These are phyloP conservation scores for Erodium maritimum DNA, from an alignment of 345 rosid species.

Conservation along the genomic window DNA sequence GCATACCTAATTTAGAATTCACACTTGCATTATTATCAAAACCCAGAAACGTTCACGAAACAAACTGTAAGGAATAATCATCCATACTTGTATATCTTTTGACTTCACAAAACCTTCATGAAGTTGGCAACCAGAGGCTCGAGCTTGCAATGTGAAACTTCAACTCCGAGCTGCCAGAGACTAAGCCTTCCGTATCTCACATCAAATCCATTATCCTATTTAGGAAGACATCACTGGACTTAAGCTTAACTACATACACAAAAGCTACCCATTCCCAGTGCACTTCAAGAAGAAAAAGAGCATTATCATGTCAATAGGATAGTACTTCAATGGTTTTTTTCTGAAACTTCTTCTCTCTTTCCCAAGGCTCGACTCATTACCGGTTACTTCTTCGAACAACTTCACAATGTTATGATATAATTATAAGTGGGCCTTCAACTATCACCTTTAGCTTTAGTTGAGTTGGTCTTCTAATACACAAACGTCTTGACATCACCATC, in stretches of 20 bases:
- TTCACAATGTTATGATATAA: no score
- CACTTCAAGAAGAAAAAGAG: not conserved
- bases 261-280: not conserved
- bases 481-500: slow-evolving; percentile 55
- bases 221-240: not conserved
- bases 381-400: slow-evolving; percentile 61
- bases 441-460: no score
- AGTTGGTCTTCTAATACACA: no score
- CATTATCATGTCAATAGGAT: slow-evolving; percentile 68
- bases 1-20: slow-evolving; percentile 36
- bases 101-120: slow-evolving; percentile 56
- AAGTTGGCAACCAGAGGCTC: slow-evolving; percentile 57
- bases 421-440: no score
- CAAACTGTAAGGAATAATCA: not conserved
- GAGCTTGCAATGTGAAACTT: slow-evolving; percentile 50
- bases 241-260: not conserved
- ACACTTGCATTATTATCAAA: no score
- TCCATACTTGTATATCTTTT: slow-evolving; percentile 50
- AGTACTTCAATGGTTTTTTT: slow-evolving; percentile 50
- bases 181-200: slow-evolving; percentile 68
- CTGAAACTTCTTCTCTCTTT: slow-evolving; percentile 58
- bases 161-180: slow-evolving; percentile 52
- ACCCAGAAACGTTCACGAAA: no score
- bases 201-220: slow-evolving; percentile 61
- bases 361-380: slow-evolving; percentile 78